Conservation (phyloP, 495 filamentous ascomycete genomes). For the Daldinia bambusicola region DNA sequence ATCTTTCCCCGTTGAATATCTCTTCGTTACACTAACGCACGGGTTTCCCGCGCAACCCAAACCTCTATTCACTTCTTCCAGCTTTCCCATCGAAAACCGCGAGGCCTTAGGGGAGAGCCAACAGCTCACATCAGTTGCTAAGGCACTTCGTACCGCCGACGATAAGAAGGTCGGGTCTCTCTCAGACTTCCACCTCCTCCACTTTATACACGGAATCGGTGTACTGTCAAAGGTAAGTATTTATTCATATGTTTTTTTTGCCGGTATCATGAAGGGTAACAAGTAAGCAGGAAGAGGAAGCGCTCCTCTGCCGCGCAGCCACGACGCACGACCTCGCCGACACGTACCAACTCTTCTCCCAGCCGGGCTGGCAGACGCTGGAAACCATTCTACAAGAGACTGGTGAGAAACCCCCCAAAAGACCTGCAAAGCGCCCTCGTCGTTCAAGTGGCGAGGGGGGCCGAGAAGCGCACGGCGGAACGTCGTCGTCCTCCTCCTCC, state of each 20-base stretch:
- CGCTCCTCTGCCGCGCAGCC: slow-evolving; percentile 84
- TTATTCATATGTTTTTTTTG: background rate
- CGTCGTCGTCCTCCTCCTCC: too few relatives aligned
- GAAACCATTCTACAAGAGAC: slow-evolving; percentile 91
- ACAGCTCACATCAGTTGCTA: slow-evolving; percentile 61
- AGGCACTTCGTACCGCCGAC: slow-evolving; percentile 52
- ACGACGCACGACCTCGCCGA: slow-evolving; percentile 79
- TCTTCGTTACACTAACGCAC: slow-evolving; percentile 94
- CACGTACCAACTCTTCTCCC: slow-evolving; percentile 81
- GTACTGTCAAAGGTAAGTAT: slow-evolving; percentile 78
- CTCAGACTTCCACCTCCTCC: slow-evolving; percentile 93
- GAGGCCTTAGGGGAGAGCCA: slow-evolving; percentile 86
- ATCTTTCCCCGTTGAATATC: slow-evolving; percentile 93
- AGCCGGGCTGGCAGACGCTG: slow-evolving; percentile 90
- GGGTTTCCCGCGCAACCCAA: slow-evolving; percentile 86
- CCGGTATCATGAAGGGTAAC: slow-evolving; percentile 22
- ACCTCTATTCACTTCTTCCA: slow-evolving; percentile 73
- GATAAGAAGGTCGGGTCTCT: slow-evolving; percentile 63
- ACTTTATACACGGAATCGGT: slow-evolving; percentile 81
- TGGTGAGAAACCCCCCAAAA: slow-evolving; percentile 86
- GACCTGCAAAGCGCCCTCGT: slow-evolving; percentile 70
- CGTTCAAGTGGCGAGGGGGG: slow-evolving; percentile 56
- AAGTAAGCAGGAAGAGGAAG: slow-evolving; percentile 80
- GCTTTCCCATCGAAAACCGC: slow-evolving; percentile 91
- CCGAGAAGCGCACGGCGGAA: slow-evolving; percentile 46